Evolutionary conservation across 495 filamentous ascomycete species (phyloP).

Genomic region (Aspergillus egyptiacus): DNA sequence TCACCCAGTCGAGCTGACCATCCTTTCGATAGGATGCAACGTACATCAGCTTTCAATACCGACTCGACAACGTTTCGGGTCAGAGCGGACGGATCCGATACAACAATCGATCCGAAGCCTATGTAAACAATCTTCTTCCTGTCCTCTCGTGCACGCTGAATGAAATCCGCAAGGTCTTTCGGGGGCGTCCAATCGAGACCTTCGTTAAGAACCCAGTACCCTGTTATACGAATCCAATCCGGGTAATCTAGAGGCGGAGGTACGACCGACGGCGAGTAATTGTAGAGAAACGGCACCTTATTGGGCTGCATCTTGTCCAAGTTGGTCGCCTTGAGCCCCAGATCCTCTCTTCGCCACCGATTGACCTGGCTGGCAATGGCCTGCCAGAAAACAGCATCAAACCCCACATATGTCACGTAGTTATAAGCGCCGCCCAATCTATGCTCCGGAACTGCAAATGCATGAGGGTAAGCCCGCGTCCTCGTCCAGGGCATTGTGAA

Average conservation of each 20-base stretch:
- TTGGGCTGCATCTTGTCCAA: slow-evolving; percentile 91
- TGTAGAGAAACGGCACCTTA: slow-evolving; percentile 95
- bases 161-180: slow-evolving; percentile 69
- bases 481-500: slow-evolving; percentile 99
- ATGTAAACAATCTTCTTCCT: slow-evolving; percentile 93
- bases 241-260: slow-evolving; percentile 90
- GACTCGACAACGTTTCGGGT: slow-evolving; percentile 87
- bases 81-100: slow-evolving; percentile 82
- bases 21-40: slow-evolving; percentile 95
- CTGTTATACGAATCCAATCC: slow-evolving; percentile 95
- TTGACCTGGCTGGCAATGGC: slow-evolving; percentile 88
- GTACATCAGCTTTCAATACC: slow-evolving; percentile 84
- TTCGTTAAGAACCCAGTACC: slow-evolving; percentile 96
- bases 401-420: slow-evolving; percentile 92
- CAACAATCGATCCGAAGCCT: slow-evolving; percentile 92
- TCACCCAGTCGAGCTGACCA: slow-evolving; percentile 88
- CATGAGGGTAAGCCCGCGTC: slow-evolving; percentile 92
- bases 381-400: slow-evolving; percentile 96
- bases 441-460: slow-evolving; percentile 88
- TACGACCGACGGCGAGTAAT: slow-evolving; percentile 90
- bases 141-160: slow-evolving; percentile 68
- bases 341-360: slow-evolving; percentile 76
- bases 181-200: slow-evolving; percentile 69
- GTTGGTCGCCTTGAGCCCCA: slow-evolving; percentile 72
- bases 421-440: slow-evolving; percentile 96